Percentiles rank a stretch among this genome's conserved stretches.
Conservation (phyloP, 768 basidiomycete genomes). For the Leccinum aurantiacum region DNA sequence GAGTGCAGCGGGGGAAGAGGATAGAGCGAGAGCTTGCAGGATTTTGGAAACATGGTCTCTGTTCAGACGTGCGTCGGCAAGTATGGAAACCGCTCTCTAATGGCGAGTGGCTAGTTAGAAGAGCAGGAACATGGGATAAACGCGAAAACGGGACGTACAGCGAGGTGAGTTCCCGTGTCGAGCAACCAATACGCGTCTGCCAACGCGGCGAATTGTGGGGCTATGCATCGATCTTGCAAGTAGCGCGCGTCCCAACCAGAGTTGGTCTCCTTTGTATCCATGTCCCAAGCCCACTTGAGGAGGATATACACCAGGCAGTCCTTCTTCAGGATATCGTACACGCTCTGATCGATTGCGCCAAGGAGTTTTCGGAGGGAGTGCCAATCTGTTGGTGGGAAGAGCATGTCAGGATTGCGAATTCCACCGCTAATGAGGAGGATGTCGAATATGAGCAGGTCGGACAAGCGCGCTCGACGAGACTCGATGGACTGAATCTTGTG, state of each 20-base stretch:
- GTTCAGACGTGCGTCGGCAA: constrained; percentile 73
- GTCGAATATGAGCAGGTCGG: constrained; percentile 71
- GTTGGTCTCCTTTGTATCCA: constrained; percentile 51
- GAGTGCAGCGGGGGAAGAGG: constrained; percentile 42
- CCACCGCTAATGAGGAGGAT: constrained; percentile 67
- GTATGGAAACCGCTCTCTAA: constrained; percentile 68
- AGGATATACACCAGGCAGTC: constrained; percentile 80
- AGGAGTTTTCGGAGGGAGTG: constrained; percentile 56
- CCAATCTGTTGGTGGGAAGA: constrained; percentile 68
- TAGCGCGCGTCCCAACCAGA: constrained; percentile 38
- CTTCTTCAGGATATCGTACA: constrained; percentile 75
- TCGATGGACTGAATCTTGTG: constrained; percentile 58
- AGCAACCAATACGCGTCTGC: constrained; percentile 87
- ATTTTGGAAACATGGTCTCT: constrained; percentile 80
- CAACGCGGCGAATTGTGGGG: constrained; percentile 71
- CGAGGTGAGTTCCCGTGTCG: constrained; percentile 64
- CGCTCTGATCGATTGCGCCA: constrained; percentile 55
- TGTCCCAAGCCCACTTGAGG: constrained; percentile 76
- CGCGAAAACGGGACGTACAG: constrained; percentile 45
- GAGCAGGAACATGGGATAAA: not conserved
- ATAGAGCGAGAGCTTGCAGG: constrained; percentile 51
- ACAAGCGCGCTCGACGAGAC: constrained; percentile 57
- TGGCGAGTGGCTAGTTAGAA: not conserved
- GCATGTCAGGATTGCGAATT: constrained; percentile 53
- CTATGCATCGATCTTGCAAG: constrained; percentile 56